A percentile compares a stretch with the other conserved stretches of the same genome.
Evolutionary conservation across 768 basidiomycete genomes (phyloP).

Genomic region (Mycena epipterygia): DNA sequence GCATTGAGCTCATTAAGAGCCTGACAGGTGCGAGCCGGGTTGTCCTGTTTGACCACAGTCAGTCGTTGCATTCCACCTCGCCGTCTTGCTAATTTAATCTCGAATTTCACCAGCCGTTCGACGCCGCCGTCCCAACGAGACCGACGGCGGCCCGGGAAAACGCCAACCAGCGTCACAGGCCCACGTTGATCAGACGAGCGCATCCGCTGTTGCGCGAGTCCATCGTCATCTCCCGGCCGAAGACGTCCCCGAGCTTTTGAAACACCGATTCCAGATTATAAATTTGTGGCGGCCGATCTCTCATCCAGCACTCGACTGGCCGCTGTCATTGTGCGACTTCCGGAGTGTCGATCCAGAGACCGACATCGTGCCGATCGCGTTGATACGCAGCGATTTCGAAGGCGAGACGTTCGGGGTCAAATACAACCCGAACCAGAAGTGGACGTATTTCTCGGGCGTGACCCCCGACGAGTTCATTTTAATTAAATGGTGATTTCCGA

Average conservation of each 20-base stretch:
- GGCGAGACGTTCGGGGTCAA: slow-evolving; percentile 66
- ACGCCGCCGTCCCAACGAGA: slow-evolving; percentile 53
- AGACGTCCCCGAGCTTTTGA: slow-evolving; percentile 59
- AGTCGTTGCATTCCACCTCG: slow-evolving; percentile 35
- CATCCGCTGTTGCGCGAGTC: slow-evolving; percentile 60
- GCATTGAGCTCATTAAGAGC: slow-evolving; percentile 69
- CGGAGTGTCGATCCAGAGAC: too few relatives aligned
- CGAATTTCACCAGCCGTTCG: slow-evolving; percentile 54
- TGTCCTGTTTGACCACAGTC: slow-evolving; percentile 77
- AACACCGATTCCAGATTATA: slow-evolving; percentile 64
- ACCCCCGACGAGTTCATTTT: slow-evolving; percentile 20
- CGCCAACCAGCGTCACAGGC: slow-evolving; percentile 61
- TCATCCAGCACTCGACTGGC: too few relatives aligned
- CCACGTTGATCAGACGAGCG: slow-evolving; percentile 68
- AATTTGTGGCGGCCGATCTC: too few relatives aligned
- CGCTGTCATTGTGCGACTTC: too few relatives aligned
- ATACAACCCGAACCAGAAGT: slow-evolving; percentile 61
- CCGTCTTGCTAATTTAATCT: not conserved
- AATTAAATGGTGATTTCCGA: too few relatives aligned
- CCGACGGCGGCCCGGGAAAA: slow-evolving; percentile 50
- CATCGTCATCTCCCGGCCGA: slow-evolving; percentile 62
- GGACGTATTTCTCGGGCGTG: slow-evolving; percentile 56
- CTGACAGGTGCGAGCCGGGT: slow-evolving; percentile 71
- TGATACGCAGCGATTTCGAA: slow-evolving; percentile 63
- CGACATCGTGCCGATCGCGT: slow-evolving; percentile 59